Conservation (phyloP, 1,284 basidiomycete species). For the Cyathus olla region DNA sequence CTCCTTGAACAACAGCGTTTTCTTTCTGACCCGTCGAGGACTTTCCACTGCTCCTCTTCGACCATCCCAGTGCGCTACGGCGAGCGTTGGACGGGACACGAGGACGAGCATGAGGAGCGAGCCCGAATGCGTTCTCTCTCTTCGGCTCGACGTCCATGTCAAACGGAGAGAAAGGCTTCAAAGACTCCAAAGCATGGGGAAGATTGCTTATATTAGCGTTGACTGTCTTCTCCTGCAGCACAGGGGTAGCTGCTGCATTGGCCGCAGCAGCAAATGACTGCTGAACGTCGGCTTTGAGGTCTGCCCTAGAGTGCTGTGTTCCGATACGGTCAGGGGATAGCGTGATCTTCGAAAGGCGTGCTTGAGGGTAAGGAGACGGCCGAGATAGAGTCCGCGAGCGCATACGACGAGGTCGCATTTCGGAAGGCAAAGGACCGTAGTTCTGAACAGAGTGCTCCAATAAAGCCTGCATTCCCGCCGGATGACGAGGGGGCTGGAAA, state of each 20-base stretch:
- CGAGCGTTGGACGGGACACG: slow-evolving; percentile 65
- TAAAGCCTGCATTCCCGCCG: slow-evolving; percentile 75
- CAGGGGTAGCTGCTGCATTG: slow-evolving; percentile 13
- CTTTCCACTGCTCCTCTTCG: slow-evolving; percentile 61
- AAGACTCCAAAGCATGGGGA: slow-evolving; percentile 46
- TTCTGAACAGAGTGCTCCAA: slow-evolving; percentile 78
- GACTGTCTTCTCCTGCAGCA: slow-evolving; percentile 46
- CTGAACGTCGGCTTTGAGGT: slow-evolving; percentile 3
- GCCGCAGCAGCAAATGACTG: slow-evolving; percentile 8
- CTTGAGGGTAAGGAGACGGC: slow-evolving; percentile 75
- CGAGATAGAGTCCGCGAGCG: slow-evolving; percentile 77
- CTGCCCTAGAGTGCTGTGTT: too few relatives aligned
- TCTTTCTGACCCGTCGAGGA: slow-evolving; percentile 58
- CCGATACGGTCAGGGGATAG: slow-evolving; percentile 54
- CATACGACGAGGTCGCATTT: slow-evolving; percentile 67
- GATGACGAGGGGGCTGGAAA: slow-evolving; percentile 75
- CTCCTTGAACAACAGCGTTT: slow-evolving; percentile 52
- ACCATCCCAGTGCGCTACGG: slow-evolving; percentile 69
- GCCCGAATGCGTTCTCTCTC: slow-evolving; percentile 48
- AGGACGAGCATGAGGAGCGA: slow-evolving; percentile 54
- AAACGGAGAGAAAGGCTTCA: slow-evolving; percentile 57
- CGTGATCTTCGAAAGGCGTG: slow-evolving; percentile 54
- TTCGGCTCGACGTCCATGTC: slow-evolving; percentile 45
- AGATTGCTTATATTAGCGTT: slow-evolving; percentile 52
- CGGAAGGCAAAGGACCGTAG: slow-evolving; percentile 76